Percentiles rank a stretch among this genome's conserved stretches.
Evolutionary conservation across 306 rosid species (phyloP).

Genomic region (Rosa multiflora): DNA sequence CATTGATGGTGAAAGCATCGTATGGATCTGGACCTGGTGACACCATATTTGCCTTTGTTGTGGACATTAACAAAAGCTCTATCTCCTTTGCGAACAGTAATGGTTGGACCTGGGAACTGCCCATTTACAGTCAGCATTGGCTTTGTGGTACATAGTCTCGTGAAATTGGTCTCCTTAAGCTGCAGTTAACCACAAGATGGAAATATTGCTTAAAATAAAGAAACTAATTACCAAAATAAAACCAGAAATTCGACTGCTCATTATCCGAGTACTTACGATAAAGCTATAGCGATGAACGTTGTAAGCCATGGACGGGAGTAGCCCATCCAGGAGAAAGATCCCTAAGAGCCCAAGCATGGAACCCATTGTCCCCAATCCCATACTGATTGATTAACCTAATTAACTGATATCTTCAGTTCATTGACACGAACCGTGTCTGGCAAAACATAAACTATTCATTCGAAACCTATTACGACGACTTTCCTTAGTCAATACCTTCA

Average conservation of each 20-base stretch:
- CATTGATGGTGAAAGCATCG: not conserved
- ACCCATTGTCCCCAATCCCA: not conserved
- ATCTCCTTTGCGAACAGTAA: not conserved
- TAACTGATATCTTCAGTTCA: no score
- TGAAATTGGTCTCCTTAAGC: slow-evolving; percentile 23
- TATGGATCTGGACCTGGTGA: not conserved
- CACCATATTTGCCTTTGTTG: not conserved
- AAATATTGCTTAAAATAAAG: no score
- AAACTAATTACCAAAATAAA: no score
- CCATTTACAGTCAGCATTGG: slow-evolving; percentile 27
- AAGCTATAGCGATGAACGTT: slow-evolving; percentile 26
- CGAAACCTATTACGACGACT: not conserved
- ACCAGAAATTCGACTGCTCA: not conserved
- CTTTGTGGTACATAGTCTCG: slow-evolving; percentile 28
- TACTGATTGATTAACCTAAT: not conserved
- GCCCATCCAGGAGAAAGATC: slow-evolving; percentile 11
- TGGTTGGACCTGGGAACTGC: slow-evolving; percentile 22
- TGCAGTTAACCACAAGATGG: slow-evolving; percentile 7
- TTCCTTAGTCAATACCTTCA: not conserved
- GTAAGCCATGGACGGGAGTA: slow-evolving; percentile 5
- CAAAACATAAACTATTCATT: not conserved
- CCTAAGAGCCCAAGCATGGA: slow-evolving; percentile 1
- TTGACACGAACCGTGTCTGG: not conserved
- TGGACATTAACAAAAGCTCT: not conserved
- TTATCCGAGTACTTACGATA: slow-evolving; percentile 8